Conservation (phyloP, 31 red algal species). For the Endocladia muricata region DNA sequence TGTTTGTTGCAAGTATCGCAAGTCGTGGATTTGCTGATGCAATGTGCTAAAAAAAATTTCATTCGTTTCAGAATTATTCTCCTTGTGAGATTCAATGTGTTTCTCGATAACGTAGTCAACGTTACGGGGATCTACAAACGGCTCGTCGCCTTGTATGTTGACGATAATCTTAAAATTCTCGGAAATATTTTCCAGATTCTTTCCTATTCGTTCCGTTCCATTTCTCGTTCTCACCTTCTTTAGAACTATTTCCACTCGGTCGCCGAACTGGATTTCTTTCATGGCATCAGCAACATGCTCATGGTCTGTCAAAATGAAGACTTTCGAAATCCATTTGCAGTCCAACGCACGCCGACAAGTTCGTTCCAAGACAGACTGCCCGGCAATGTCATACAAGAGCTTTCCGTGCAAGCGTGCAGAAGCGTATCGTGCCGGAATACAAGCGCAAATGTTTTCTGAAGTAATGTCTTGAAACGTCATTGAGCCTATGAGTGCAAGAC, state of each 20-base stretch:
- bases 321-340: constrained; percentile 42
- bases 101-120: constrained; percentile 51
- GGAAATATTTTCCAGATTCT: constrained; percentile 35
- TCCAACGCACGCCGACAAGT: constrained; percentile 34
- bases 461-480: constrained; percentile 11
- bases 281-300: constrained; percentile 19
- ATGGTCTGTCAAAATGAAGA: constrained; percentile 51
- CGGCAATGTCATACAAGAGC: constrained; percentile 42
- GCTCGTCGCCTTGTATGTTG: constrained; percentile 60
- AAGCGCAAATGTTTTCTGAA: constrained; percentile 26
- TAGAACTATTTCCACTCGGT: constrained; percentile 35
- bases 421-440: constrained; percentile 58
- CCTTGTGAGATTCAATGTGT: constrained; percentile 22
- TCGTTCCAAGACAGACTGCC: constrained; percentile 36
- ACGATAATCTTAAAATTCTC: constrained; percentile 35
- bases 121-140: constrained; percentile 44
- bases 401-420: constrained; percentile 42
- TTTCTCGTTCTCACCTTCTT: constrained; percentile 34
- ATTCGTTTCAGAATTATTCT: background rate
- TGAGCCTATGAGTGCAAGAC: background rate
- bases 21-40: constrained; percentile 36
- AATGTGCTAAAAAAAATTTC: constrained; percentile 54
- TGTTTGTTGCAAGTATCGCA: constrained; percentile 33
- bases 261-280: constrained; percentile 15
- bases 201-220: constrained; percentile 50